phyloP scores from a whole-genome alignment of 495 filamentous ascomycete species.

The Aspergillus homomorphus region DNA sequence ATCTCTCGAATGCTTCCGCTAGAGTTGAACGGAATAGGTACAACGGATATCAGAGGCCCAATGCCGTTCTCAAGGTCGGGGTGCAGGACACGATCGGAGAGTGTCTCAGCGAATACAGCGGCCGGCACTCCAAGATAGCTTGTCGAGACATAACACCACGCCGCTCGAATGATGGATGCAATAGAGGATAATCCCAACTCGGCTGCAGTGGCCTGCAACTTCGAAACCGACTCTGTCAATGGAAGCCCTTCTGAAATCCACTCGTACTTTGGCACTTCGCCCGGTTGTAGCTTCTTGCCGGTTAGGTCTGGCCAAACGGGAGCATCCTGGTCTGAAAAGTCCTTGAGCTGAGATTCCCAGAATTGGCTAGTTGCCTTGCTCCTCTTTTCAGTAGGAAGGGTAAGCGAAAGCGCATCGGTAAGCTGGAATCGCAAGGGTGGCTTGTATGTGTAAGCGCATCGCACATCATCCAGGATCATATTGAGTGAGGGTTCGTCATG shows the following conservation, averaged over 20 bases:
- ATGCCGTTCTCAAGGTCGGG: conserved; percentile 25
- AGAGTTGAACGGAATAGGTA: conserved; percentile 31
- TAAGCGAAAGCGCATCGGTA: conserved; percentile 21
- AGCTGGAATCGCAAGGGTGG: conserved; percentile 24
- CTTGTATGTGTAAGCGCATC: conserved; percentile 24
- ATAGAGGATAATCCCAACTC: conserved; percentile 30
- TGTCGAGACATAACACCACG: conserved; percentile 29
- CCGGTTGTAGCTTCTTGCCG: conserved; percentile 19
- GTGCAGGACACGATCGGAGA: conserved; percentile 29
- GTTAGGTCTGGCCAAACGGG: conserved; percentile 34
- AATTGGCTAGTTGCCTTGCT: conserved; percentile 20
- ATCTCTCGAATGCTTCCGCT: conserved; percentile 20
- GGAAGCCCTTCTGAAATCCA: conserved; percentile 17
- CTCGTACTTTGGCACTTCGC: conserved; percentile 13
- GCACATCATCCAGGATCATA: conserved; percentile 29
- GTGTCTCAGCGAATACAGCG: conserved; percentile 35
- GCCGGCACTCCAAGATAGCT: conserved; percentile 31
- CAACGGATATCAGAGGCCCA: conserved; percentile 31
- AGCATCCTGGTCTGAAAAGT: conserved; percentile 19
- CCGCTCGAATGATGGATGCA: conserved; percentile 29
- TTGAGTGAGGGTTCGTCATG: conserved; percentile 33
- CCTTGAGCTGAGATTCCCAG: conserved; percentile 25
- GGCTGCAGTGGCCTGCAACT: conserved; percentile 20
- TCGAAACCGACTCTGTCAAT: conserved; percentile 16
- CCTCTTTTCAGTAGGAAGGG: conserved; percentile 18